A percentile compares a stretch with the other conserved stretches of the same genome.
Conservation (phyloP, 192 early-diverging fungal genomes). For the Entomortierella beljakovae region DNA sequence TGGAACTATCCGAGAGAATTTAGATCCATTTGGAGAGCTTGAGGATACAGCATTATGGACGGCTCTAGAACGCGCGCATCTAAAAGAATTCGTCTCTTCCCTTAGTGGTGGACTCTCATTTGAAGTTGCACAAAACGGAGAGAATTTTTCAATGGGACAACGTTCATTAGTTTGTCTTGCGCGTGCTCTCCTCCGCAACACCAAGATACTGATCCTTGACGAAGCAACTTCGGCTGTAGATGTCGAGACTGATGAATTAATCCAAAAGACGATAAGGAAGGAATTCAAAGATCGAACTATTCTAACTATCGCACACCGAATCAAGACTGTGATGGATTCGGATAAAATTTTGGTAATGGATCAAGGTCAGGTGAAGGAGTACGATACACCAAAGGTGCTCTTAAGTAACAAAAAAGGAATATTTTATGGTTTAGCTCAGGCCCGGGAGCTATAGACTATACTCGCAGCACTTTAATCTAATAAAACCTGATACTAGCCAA, state of each 20-base stretch:
- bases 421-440: constrained; percentile 43
- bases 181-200: constrained; percentile 74
- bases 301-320: constrained; percentile 91
- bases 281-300: constrained; percentile 83
- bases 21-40: constrained; percentile 63
- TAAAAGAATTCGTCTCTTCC: constrained; percentile 70
- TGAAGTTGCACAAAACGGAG: constrained; percentile 78
- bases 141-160: constrained; percentile 89
- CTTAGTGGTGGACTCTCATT: constrained; percentile 75
- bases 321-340: constrained; percentile 86
- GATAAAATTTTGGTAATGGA: constrained; percentile 79
- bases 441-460: constrained; percentile 44
- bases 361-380: constrained; percentile 58
- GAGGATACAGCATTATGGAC: constrained; percentile 73
- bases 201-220: constrained; percentile 61
- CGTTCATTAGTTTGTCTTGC: constrained; percentile 78
- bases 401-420: constrained; percentile 47
- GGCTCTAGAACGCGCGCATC: constrained; percentile 72
- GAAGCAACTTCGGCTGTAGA: constrained; percentile 75
- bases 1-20: constrained; percentile 66
- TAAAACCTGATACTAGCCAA: no score
- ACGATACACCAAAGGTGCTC: constrained; percentile 60
- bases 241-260: constrained; percentile 82
- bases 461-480: no score
- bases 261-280: constrained; percentile 87